A percentile compares a stretch with the other conserved stretches of the same genome.
Conservation (phyloP, 164 flowering plant genomes). For the Kingdonia uniflora region DNA sequence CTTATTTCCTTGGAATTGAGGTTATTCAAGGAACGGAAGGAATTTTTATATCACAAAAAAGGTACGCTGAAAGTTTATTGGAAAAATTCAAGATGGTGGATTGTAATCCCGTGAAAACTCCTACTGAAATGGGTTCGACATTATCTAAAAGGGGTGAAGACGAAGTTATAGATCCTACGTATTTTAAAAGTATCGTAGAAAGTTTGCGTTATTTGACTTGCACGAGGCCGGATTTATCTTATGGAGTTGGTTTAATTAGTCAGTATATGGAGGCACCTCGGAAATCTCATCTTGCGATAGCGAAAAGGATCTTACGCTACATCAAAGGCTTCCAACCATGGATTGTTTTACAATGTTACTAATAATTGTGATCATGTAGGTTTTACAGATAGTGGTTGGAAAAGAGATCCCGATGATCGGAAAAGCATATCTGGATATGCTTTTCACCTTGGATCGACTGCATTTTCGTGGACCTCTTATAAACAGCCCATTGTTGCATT, state of each 20-base stretch:
- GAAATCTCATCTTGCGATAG: background rate
- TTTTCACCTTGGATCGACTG: background rate
- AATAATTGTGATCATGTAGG: background rate
- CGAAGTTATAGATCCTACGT: background rate
- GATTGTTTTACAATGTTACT: background rate
- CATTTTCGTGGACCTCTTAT: background rate
- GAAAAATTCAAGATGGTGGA: too few species aligned
- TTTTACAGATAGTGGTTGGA: background rate
- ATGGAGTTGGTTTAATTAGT: slow-evolving; percentile 4
- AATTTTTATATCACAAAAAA: slow-evolving; percentile 2
- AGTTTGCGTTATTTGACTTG: slow-evolving; percentile 7
- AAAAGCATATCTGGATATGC: slow-evolving; percentile 1
- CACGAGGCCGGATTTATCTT: slow-evolving; percentile 2
- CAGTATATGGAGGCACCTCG: background rate
- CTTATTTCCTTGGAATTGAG: slow-evolving; percentile 3
- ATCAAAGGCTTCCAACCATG: too few species aligned
- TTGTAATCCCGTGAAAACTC: too few species aligned
- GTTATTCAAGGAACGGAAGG: background rate
- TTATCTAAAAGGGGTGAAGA: background rate
- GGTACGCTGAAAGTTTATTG: too few species aligned
- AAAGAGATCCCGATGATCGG: background rate
- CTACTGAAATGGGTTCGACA: background rate
- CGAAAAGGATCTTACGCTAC: slow-evolving; percentile 2
- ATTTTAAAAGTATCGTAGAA: slow-evolving; percentile 3
- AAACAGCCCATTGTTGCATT: slow-evolving; percentile 1